Evolutionary conservation across 2,329 filamentous ascomycete genomes (phyloP).

Genomic region (Pochonia chlamydosporia): DNA sequence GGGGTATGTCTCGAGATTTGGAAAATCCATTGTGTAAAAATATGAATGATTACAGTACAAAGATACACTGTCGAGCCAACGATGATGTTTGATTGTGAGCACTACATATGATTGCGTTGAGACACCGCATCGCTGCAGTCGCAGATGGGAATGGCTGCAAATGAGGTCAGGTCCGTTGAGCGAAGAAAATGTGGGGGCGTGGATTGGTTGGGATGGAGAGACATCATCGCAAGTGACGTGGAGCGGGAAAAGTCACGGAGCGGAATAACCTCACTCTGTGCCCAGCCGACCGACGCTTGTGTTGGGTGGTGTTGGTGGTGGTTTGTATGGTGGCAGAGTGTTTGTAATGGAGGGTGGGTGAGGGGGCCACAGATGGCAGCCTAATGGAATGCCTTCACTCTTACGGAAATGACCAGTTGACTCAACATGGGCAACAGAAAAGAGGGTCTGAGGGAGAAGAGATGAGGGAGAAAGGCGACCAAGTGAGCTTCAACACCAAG

Average conservation of each 20-base stretch:
- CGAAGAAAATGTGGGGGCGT: background rate
- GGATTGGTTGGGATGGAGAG: background rate
- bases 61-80: background rate
- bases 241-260: background rate
- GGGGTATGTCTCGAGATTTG: background rate
- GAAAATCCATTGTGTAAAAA: conserved; percentile 1
- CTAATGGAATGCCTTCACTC: background rate
- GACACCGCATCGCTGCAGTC: background rate
- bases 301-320: background rate
- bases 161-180: background rate
- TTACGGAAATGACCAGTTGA: background rate
- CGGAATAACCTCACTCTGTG: conserved; percentile 1
- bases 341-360: background rate
- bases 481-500: background rate
- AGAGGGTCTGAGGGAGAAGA: background rate
- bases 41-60: conserved; percentile 4
- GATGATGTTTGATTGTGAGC: background rate
- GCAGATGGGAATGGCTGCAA: background rate
- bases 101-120: background rate
- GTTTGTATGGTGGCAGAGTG: background rate
- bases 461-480: no score
- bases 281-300: background rate
- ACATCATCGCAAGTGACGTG: conserved; percentile 1
- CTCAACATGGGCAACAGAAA: background rate
- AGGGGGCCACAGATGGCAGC: background rate